Evolutionary conservation across 2,329 filamentous ascomycete species (phyloP).

Genomic region (Clarireedia paspali): DNA sequence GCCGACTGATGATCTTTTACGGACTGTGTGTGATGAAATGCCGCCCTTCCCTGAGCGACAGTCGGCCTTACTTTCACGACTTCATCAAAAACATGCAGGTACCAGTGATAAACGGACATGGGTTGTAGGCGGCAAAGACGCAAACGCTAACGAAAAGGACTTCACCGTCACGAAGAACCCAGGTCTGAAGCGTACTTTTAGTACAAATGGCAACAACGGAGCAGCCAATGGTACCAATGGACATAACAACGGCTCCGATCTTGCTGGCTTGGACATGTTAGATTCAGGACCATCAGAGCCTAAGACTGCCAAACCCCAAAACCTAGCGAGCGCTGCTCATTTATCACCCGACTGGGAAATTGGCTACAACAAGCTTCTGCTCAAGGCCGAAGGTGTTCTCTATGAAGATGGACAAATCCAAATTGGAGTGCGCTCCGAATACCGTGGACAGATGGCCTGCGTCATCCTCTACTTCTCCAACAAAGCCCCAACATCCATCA

Average conservation of each 20-base stretch:
- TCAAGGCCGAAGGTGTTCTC: conserved; percentile 75
- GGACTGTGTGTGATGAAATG: conserved; percentile 97
- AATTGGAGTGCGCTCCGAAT: conserved; percentile 86
- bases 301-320: conserved; percentile 60
- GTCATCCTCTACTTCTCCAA: conserved; percentile 95
- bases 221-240: conserved; percentile 43
- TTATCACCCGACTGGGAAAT: conserved; percentile 90
- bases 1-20: conserved; percentile 81
- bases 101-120: conserved; percentile 94
- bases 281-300: conserved; percentile 47
- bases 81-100: conserved; percentile 90
- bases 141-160: conserved; percentile 74
- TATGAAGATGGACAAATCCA: conserved; percentile 96
- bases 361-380: conserved; percentile 76
- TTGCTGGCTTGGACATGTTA: conserved; percentile 76
- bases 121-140: conserved; percentile 95
- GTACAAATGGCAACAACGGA: conserved; percentile 42
- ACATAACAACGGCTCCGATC: conserved; percentile 45
- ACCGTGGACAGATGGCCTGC: conserved; percentile 89
- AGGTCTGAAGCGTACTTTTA: conserved; percentile 82
- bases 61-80: conserved; percentile 80
- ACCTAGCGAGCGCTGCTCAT: conserved; percentile 86
- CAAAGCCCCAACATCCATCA: conserved; percentile 77
- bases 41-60: conserved; percentile 93
- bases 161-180: conserved; percentile 73